phyloP scores from a whole-genome alignment of 169 alveolate genomes.

The Prorocentrum cordatum region DNA sequence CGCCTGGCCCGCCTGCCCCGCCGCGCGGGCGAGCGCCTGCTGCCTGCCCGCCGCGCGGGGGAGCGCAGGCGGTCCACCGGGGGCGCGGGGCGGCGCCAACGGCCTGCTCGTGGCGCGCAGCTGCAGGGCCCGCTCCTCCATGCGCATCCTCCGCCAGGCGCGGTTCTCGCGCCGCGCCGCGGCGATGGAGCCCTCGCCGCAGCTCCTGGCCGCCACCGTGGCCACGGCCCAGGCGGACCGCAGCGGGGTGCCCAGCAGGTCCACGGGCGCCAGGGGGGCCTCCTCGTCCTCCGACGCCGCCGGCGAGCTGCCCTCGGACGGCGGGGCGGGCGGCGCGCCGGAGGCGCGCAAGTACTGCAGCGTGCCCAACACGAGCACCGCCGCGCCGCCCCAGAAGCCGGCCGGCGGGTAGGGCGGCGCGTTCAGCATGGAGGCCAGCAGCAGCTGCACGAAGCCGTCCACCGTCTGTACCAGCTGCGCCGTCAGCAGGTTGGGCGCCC shows the following conservation, averaged over 20 bases:
- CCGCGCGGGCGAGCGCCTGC: too few species aligned
- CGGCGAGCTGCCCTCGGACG: background rate
- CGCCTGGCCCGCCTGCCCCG: too few species aligned
- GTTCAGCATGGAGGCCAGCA: background rate
- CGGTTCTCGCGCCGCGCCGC: background rate
- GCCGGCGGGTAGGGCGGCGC: background rate
- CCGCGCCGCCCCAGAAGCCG: background rate
- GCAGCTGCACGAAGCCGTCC: background rate
- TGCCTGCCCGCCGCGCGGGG: too few species aligned
- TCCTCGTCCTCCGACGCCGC: background rate
- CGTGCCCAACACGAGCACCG: background rate
- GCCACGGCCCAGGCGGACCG: background rate
- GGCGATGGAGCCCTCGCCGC: background rate
- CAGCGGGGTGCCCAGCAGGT: background rate
- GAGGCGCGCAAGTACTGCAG: background rate
- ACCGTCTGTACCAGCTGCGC: background rate
- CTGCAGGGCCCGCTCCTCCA: too few species aligned
- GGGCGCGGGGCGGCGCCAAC: too few species aligned
- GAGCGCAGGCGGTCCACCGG: too few species aligned
- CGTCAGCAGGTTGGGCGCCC: conserved; percentile 2
- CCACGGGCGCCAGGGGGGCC: background rate
- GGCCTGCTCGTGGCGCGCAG: too few species aligned
- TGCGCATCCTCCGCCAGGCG: too few species aligned
- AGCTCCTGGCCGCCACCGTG: background rate
- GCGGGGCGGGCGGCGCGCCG: background rate